Evolutionary conservation across 192 early-diverging fungal genomes (phyloP), one percentile per base, ranked within the genome.

Genomic region (Coemansia sp.): DNA sequence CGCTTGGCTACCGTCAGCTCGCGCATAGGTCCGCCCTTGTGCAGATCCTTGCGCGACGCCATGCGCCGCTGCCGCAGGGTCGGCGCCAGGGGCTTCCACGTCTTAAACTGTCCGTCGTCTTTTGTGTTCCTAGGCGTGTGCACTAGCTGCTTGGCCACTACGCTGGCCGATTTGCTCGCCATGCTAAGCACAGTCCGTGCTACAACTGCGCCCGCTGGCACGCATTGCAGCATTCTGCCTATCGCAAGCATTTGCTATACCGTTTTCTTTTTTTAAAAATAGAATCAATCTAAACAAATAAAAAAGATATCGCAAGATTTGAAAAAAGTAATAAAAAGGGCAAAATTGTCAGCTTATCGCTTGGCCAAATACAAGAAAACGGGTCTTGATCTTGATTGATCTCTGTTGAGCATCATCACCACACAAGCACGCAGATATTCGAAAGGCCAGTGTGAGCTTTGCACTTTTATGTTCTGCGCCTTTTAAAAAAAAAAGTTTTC

Each of bases 81-180:
- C 22, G 93, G 93, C 7, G 95, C 90, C 6, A 94, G 87, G 1
- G 93, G 89, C 79, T 93, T 98, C 84, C 95, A 95, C 13, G 94
- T 91, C 86, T 97, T 98, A 89, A 97, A 97, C 71, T 92, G 90
- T 20, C 86, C 90, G 43, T 87, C 86, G 64, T 79, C 71, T 22
- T 65, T 68, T 31, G 81, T 78, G 64, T 83, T 83, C 49, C 65
- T 64, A 72, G 75, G 78, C 16, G 29, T 27, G 20, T 76, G 81
- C 29, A 68, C 66, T 29, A 53, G 63, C 68, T 46, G 65, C 62
- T 65, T 50, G 13, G 67, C 50, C 38, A 29, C 39, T 22, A 50
- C 20, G 9, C 61, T 31, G 2, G 61, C 63, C 49, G 57, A 60
- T 29, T 40, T 34, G 7, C 27, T 31, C 16, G 40, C 58, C 33